Conservation (phyloP, 257 asterid genomes). For the Penstemon newberryi region DNA sequence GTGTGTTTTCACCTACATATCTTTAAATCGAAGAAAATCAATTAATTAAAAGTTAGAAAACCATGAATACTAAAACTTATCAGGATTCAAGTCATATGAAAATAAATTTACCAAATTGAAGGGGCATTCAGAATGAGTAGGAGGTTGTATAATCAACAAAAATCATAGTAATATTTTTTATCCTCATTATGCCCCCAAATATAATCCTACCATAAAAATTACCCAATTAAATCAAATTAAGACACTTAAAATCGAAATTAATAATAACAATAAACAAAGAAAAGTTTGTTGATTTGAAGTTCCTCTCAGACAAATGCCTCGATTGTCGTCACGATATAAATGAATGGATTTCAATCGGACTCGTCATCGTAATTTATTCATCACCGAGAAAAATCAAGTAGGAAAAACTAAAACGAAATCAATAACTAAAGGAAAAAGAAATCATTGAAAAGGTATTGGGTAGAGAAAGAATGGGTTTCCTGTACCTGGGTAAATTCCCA, state of each 20-base stretch:
- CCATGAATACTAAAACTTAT: background rate
- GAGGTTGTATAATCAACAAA: constrained; percentile 44
- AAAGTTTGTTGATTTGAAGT: constrained; percentile 1
- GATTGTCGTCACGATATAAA: constrained; percentile 59
- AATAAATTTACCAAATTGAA: background rate
- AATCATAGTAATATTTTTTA: constrained; percentile 21
- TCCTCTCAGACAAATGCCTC: constrained; percentile 98
- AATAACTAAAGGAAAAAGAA: background rate
- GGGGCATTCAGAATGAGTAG: constrained; percentile 52
- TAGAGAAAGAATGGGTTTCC: no score
- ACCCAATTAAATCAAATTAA: background rate
- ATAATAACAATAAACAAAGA: background rate
- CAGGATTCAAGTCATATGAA: background rate
- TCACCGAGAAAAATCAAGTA: constrained; percentile 52
- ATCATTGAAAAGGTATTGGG: no score
- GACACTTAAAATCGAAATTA: background rate
- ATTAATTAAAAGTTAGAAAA: no score
- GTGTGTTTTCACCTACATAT: no score
- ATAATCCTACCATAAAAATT: background rate
- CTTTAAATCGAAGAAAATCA: background rate
- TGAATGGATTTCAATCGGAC: constrained; percentile 92
- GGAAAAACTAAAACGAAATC: background rate
- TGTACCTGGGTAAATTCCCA: no score
- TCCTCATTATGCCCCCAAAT: constrained; percentile 39
- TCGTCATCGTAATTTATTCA: constrained; percentile 76